These are phyloP conservation scores for Penicillium sp. DNA, from an alignment of 2,329 filamentous ascomycete genomes.

Conservation along the genomic window DNA sequence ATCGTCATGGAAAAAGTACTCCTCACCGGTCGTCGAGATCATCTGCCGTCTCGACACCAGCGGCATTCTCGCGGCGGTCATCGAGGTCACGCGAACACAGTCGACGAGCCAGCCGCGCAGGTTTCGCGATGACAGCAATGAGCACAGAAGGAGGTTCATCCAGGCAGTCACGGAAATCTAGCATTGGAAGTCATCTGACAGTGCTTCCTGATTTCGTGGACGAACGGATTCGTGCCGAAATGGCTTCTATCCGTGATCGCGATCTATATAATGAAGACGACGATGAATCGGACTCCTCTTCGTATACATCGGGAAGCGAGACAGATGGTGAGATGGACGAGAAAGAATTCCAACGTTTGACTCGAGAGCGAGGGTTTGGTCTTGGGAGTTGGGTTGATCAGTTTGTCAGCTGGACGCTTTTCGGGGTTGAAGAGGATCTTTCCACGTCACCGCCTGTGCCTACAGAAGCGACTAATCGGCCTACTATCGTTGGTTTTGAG, in stretches of 20 bases:
- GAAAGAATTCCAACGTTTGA: slow-evolving; percentile 50
- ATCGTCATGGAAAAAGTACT: slow-evolving; percentile 21
- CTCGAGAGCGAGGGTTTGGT: slow-evolving; percentile 51
- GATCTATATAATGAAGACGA: slow-evolving; percentile 14
- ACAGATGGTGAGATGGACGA: slow-evolving; percentile 47
- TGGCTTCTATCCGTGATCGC: slow-evolving; percentile 27
- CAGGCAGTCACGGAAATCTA: slow-evolving; percentile 14
- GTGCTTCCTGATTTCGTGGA: slow-evolving; percentile 51
- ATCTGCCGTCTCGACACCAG: slow-evolving; percentile 36
- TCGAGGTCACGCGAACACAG: slow-evolving; percentile 32
- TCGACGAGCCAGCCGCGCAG: slow-evolving; percentile 30
- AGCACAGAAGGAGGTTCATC: slow-evolving; percentile 10
- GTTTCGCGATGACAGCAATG: slow-evolving; percentile 34
- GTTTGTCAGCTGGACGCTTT: slow-evolving; percentile 56
- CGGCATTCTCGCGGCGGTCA: slow-evolving; percentile 25
- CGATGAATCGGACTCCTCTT: slow-evolving; percentile 18
- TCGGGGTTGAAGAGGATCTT: slow-evolving; percentile 50
- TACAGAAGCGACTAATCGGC: slow-evolving; percentile 19
- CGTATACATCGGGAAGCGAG: slow-evolving; percentile 25
- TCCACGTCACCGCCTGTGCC: slow-evolving; percentile 15
- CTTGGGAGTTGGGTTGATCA: slow-evolving; percentile 56
- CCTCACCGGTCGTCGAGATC: slow-evolving; percentile 21
- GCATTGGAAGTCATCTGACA: slow-evolving; percentile 13
- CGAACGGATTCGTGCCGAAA: slow-evolving; percentile 36
- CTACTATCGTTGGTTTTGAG: slow-evolving; percentile 6